These are phyloP conservation scores for Xylaria sp. DNA, from an alignment of 2,329 filamentous ascomycete species.

Conservation along the genomic window DNA sequence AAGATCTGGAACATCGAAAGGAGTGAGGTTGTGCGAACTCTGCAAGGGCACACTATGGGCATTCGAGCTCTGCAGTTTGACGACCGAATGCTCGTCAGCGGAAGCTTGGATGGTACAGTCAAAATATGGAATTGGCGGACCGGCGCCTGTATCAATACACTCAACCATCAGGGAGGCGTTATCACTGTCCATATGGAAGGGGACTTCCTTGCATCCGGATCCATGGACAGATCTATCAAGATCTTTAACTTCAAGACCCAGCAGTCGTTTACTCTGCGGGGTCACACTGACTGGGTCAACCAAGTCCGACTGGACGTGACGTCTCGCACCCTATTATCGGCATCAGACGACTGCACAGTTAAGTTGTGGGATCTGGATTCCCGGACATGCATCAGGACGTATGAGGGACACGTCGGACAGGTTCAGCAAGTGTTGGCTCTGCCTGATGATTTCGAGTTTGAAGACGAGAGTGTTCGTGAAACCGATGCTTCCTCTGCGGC, in stretches of 20 bases:
- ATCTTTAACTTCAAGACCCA: slow-evolving; percentile 92
- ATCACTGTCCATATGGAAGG: slow-evolving; percentile 89
- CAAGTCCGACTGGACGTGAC: slow-evolving; percentile 86
- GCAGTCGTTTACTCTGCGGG: slow-evolving; percentile 80
- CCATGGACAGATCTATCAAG: slow-evolving; percentile 87
- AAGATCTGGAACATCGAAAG: slow-evolving; percentile 97
- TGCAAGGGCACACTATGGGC: slow-evolving; percentile 82
- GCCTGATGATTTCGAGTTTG: slow-evolving; percentile 88
- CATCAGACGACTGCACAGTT: slow-evolving; percentile 91
- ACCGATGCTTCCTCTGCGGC: slow-evolving; percentile 64
- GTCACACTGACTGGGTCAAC: slow-evolving; percentile 96
- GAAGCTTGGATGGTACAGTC: slow-evolving; percentile 85
- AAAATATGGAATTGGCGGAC: slow-evolving; percentile 98
- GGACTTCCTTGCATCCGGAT: slow-evolving; percentile 86
- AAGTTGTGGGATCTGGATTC: slow-evolving; percentile 94
- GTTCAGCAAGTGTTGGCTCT: slow-evolving; percentile 91
- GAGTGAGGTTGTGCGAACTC: slow-evolving; percentile 84
- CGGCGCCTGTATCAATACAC: slow-evolving; percentile 83
- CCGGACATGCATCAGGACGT: slow-evolving; percentile 77
- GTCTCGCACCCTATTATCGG: slow-evolving; percentile 88
- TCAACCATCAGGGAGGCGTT: slow-evolving; percentile 82
- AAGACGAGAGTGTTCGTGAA: slow-evolving; percentile 68
- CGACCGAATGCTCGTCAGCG: slow-evolving; percentile 88
- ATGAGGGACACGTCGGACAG: slow-evolving; percentile 91
- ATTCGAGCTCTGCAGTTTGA: slow-evolving; percentile 94